Conservation (phyloP, 1,139 yeast species). For the Sporopachydermia cereana region DNA sequence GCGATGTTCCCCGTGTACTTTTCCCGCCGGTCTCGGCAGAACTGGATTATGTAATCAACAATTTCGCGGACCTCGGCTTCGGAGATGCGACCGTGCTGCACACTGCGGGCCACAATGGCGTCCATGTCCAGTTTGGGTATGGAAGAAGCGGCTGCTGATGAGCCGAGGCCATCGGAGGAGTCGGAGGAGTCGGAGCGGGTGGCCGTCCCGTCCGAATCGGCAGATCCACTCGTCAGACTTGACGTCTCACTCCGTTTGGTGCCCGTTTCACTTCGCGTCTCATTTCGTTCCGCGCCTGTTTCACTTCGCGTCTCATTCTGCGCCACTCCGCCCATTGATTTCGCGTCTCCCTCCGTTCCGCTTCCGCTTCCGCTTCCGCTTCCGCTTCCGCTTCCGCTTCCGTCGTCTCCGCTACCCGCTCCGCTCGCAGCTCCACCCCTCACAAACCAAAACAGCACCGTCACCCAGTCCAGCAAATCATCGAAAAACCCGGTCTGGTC, state of each 20-base stretch:
- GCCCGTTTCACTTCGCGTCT: no score
- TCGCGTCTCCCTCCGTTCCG: no score
- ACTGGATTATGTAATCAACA: not conserved
- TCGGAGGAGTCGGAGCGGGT: no score
- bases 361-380: slow-evolving; percentile 23
- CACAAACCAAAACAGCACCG: slow-evolving; percentile 47
- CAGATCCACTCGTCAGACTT: no score
- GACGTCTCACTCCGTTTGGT: no score
- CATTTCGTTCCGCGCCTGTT: no score
- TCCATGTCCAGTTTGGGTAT: not conserved
- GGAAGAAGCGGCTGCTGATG: slow-evolving; percentile 11
- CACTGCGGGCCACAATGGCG: not conserved
- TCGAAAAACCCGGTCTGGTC: slow-evolving; percentile 66
- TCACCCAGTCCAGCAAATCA: slow-evolving; percentile 61
- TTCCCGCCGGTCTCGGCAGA: not conserved
- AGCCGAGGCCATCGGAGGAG: slow-evolving; percentile 12
- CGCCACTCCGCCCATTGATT: no score
- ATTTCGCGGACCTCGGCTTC: not conserved
- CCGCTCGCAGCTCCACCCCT: slow-evolving; percentile 34
- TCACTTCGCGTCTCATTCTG: no score
- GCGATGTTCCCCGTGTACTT: not conserved
- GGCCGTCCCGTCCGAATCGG: slow-evolving; percentile 17
- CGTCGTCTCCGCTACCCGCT: slow-evolving; percentile 23
- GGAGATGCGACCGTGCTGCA: not conserved
- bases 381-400: slow-evolving; percentile 13